Evolutionary conservation across 2,329 filamentous ascomycete genomes (phyloP), one percentile per base, ranked within the genome.

Genomic region (Pseudogymnoascus sp.): DNA sequence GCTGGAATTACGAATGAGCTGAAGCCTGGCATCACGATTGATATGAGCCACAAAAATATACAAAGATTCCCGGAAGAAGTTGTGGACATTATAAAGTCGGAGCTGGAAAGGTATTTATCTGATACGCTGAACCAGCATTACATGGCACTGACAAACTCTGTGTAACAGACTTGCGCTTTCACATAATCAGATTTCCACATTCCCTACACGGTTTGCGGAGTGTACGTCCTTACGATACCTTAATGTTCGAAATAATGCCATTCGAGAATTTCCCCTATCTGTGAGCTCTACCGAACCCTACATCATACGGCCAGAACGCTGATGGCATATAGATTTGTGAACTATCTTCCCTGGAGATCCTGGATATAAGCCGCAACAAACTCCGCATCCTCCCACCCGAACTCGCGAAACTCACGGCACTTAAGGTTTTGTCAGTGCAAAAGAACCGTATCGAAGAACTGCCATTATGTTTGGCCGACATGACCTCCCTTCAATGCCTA

Each of bases 331-430:
- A 96, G 92, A 84, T 97, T 63, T 92, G 93, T 72, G 87, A 92
- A 73, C 81, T 97, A 65, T 87, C 85, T 60, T 89, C 91, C 35
- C 83, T 97, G 61, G 92, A 97, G 75, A 96, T 97, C 63, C 83
- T 97, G 64, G 93, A 97, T 75, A 82, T 97, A 61, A 92, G 92
- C 72, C 85, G 90, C 69, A 97, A 97, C 73, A 90, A 88, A 73
- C 86, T 97, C 64, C 84, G 83, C 58, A 78, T 83, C 8, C 81
- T 97, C 1, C 92, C 93, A 0, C 84, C 87, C 55, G 88, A 92
- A 61, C 89, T 97, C 65, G 84, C 83, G 64, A 90, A 87, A 70
- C 79, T 97, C 69, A 87, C 87, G 4, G 96, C 90, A 1, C 78
- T 97, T 66, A 95, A 96, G 71, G 92, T 97, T 13, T 80, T 97